Evolutionary conservation across 768 basidiomycete genomes (phyloP).

Genomic region (Xerocomellus chrysenteron): DNA sequence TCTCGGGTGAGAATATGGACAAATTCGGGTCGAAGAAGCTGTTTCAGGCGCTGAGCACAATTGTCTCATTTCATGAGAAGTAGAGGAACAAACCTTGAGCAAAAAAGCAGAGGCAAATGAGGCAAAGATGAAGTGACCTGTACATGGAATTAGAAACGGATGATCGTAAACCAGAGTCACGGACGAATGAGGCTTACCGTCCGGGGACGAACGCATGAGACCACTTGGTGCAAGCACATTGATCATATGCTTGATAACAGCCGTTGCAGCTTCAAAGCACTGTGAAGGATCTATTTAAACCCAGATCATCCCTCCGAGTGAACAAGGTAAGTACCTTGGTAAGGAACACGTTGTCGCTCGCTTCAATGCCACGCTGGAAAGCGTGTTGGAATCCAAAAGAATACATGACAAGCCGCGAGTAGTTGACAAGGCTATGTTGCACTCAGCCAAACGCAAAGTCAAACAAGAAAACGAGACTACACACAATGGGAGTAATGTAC

Average conservation of each 20-base stretch:
- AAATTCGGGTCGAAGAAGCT: constrained; percentile 77
- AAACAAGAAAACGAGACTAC: constrained; percentile 25
- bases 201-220: constrained; percentile 76
- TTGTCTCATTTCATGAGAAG: background rate
- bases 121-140: constrained; percentile 75
- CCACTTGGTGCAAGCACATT: constrained; percentile 66
- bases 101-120: constrained; percentile 83
- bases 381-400: constrained; percentile 87
- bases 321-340: constrained; percentile 46
- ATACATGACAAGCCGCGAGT: constrained; percentile 81
- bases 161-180: background rate
- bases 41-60: background rate
- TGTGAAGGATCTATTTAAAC: background rate
- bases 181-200: constrained; percentile 46
- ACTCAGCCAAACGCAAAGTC: constrained; percentile 7
- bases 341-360: constrained; percentile 64
- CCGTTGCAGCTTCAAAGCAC: constrained; percentile 72
- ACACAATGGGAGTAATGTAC: constrained; percentile 71
- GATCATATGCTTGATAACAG: constrained; percentile 64
- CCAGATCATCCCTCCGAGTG: background rate
- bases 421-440: constrained; percentile 59
- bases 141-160: background rate
- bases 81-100: constrained; percentile 54
- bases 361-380: constrained; percentile 64
- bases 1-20: constrained; percentile 53